Evolutionary conservation across 1,284 basidiomycete genomes (phyloP).

Genomic region (Malassezia pachydermatis): DNA sequence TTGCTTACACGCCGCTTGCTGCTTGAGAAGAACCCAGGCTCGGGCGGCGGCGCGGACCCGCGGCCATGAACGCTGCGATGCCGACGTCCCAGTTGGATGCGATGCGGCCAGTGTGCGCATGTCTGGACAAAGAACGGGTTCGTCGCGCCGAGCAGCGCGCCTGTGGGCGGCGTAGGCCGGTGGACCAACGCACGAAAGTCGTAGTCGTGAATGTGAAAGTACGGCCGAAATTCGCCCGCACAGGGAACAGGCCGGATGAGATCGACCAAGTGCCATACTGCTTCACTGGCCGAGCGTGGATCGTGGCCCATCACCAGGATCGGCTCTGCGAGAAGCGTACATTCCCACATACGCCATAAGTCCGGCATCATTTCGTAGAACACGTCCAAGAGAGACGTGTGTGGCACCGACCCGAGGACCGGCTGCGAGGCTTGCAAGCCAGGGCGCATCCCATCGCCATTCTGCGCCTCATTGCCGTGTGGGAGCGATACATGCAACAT

Average conservation of each 20-base stretch:
- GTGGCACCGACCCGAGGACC: slow-evolving; percentile 68
- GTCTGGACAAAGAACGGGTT: slow-evolving; percentile 85
- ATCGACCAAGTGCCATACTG: slow-evolving; percentile 57
- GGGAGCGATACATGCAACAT: slow-evolving; percentile 32
- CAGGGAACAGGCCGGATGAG: slow-evolving; percentile 77
- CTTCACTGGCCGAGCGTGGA: slow-evolving; percentile 72
- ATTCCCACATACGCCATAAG: slow-evolving; percentile 63
- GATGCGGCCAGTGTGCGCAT: slow-evolving; percentile 84
- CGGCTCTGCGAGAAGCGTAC: slow-evolving; percentile 64
- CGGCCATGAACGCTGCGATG: background rate
- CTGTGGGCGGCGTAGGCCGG: slow-evolving; percentile 70
- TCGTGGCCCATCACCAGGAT: slow-evolving; percentile 74
- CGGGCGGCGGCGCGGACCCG: background rate
- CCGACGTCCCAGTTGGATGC: slow-evolving; percentile 55
- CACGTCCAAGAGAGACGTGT: slow-evolving; percentile 50
- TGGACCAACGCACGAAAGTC: slow-evolving; percentile 70
- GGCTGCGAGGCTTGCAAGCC: slow-evolving; percentile 41
- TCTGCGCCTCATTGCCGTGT: slow-evolving; percentile 35
- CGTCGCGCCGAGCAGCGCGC: slow-evolving; percentile 77
- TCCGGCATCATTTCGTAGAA: slow-evolving; percentile 55
- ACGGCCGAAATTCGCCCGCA: slow-evolving; percentile 76
- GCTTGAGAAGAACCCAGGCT: background rate
- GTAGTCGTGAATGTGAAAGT: slow-evolving; percentile 87
- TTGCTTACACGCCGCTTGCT: slow-evolving; percentile 70
- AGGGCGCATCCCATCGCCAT: slow-evolving; percentile 18